Conservation (phyloP, 208 protist genomes). For the Willaertia magna region DNA sequence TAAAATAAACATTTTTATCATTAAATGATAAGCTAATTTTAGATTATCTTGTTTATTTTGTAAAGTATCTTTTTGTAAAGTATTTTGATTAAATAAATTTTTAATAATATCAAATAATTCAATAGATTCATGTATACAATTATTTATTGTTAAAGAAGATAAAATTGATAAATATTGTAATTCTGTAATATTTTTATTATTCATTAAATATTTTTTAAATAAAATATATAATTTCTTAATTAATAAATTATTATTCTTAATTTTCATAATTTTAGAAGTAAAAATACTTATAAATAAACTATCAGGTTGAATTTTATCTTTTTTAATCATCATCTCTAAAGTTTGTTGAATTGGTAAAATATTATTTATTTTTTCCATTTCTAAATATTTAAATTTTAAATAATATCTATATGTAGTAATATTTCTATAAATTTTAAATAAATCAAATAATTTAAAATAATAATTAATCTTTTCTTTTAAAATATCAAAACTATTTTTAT, state of each 20-base stretch:
- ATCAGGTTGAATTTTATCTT: not conserved
- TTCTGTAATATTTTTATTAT: not conserved
- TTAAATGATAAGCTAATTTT: not conserved
- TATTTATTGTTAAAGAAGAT: not conserved
- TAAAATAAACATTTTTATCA: not conserved
- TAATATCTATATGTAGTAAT: not conserved
- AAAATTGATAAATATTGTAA: not conserved
- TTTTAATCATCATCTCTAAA: not conserved
- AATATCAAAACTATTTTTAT: not conserved
- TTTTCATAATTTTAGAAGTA: not conserved
- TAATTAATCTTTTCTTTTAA: not conserved
- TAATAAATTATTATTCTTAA: not conserved
- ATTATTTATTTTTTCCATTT: too few relatives aligned
- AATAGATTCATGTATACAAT: not conserved
- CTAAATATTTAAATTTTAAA: not conserved
- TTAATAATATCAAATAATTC: not conserved
- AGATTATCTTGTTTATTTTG: too few relatives aligned
- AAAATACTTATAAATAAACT: not conserved
- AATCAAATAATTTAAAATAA: not conserved
- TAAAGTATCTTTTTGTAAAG: not conserved
- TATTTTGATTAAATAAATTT: not conserved
- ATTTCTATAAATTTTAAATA: not conserved
- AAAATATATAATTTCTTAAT: not conserved
- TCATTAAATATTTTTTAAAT: not conserved
- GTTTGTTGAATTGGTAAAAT: not conserved